Percentiles rank a stretch among this genome's conserved stretches.
These are phyloP conservation scores for Termitomyces sp. DNA, from an alignment of 768 basidiomycete genomes.

Conservation along the genomic window DNA sequence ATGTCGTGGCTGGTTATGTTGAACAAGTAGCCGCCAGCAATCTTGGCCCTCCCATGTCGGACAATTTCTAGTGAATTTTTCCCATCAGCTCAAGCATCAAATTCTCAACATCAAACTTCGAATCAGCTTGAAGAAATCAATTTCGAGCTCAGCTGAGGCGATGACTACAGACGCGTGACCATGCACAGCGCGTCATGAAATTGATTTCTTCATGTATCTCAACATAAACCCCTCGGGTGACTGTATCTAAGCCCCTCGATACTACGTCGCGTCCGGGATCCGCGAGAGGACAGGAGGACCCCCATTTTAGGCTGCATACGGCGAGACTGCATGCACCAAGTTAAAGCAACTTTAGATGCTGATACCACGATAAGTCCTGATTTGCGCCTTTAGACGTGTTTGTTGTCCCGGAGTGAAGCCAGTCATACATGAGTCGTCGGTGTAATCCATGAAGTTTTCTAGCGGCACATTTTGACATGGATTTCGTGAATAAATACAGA, in stretches of 20 bases:
- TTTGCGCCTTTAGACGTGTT: conserved; percentile 30
- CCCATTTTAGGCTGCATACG: neutral
- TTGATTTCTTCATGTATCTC: neutral
- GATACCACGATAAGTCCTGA: conserved; percentile 29
- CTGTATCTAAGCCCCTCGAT: neutral
- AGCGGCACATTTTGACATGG: neutral
- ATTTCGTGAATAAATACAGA: neutral
- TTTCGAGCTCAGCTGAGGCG: no score
- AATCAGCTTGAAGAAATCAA: no score
- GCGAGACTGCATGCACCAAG: neutral
- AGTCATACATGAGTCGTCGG: conserved; percentile 41
- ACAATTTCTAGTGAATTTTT: no score
- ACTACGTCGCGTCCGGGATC: neutral
- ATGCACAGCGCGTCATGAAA: neutral
- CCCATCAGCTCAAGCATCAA: neutral
- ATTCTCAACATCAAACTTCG: no score
- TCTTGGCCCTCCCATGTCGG: neutral
- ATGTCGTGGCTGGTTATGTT: neutral
- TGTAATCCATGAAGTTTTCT: conserved; percentile 49
- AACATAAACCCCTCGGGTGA: neutral
- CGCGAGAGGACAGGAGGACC: neutral
- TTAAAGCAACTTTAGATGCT: neutral
- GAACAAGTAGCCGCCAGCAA: neutral
- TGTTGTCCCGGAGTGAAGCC: conserved; percentile 42
- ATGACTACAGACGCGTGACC: no score